Conservation (phyloP, 2,329 filamentous ascomycete species). For the Pseudogymnoascus verrucosus region DNA sequence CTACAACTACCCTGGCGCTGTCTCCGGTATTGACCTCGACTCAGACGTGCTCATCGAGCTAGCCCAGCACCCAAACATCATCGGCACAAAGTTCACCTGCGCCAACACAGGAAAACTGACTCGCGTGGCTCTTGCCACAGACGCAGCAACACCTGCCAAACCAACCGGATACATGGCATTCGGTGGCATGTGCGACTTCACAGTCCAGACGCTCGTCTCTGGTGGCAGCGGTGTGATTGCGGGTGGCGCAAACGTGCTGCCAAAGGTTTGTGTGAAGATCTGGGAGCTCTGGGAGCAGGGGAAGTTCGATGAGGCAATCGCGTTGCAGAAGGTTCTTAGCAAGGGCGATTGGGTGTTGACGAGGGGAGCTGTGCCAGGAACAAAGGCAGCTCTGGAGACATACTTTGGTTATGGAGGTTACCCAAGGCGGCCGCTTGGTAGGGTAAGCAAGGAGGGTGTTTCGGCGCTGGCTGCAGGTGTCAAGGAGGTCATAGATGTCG, state of each 20-base stretch:
- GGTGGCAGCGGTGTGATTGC: slow-evolving; percentile 81
- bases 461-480: slow-evolving; percentile 47
- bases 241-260: slow-evolving; percentile 77
- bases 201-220: slow-evolving; percentile 68
- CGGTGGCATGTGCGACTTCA: slow-evolving; percentile 83
- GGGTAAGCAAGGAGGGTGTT: slow-evolving; percentile 49
- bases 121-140: slow-evolving; percentile 64
- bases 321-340: slow-evolving; percentile 68
- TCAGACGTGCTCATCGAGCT: slow-evolving; percentile 77
- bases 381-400: slow-evolving; percentile 71
- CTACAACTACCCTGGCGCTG: slow-evolving; percentile 88
- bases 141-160: slow-evolving; percentile 58
- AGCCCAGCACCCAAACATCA: slow-evolving; percentile 71
- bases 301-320: slow-evolving; percentile 65
- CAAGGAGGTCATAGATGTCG: slow-evolving; percentile 57
- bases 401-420: slow-evolving; percentile 77
- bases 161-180: slow-evolving; percentile 73
- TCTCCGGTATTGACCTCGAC: slow-evolving; percentile 82
- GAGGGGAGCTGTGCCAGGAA: slow-evolving; percentile 76
- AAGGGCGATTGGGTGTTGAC: slow-evolving; percentile 77
- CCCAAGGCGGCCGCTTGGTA: slow-evolving; percentile 64
- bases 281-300: slow-evolving; percentile 70
- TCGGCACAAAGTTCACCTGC: slow-evolving; percentile 87
- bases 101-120: slow-evolving; percentile 86
- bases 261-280: slow-evolving; percentile 70